Percentiles rank a stretch among this genome's conserved stretches.
These are phyloP conservation scores for Mucor indicus DNA, from an alignment of 371 early-diverging fungal genomes.

Conservation along the genomic window DNA sequence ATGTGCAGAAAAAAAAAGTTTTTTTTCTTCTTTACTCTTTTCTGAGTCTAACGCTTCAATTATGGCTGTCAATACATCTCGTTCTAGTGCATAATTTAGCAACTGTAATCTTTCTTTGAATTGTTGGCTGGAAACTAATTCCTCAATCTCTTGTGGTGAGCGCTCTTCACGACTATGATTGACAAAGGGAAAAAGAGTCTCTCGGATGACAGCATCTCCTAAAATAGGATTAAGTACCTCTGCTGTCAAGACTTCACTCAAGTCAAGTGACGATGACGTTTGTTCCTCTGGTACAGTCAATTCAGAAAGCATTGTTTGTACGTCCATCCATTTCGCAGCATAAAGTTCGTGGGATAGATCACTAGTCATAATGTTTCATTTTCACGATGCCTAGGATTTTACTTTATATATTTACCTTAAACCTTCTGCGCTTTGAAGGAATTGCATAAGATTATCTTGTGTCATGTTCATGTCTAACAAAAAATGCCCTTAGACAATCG, in stretches of 20 bases:
- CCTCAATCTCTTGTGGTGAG: conserved; percentile 54
- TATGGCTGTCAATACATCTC: conserved; percentile 64
- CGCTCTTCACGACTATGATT: conserved; percentile 48
- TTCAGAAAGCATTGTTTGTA: neutral
- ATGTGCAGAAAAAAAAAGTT: neutral
- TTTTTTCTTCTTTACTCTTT: conserved; percentile 4
- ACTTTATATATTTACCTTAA: conserved; percentile 38
- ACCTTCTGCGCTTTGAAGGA: conserved; percentile 45
- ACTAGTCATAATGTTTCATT: too few species aligned
- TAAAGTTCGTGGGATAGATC: neutral
- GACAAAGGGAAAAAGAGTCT: conserved; percentile 63
- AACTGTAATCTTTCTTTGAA: conserved; percentile 69
- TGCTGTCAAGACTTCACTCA: conserved; percentile 50
- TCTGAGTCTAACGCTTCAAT: conserved; percentile 51
- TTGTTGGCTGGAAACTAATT: conserved; percentile 63
- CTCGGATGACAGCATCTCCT: conserved; percentile 51
- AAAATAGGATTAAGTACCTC: conserved; percentile 55
- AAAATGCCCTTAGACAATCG: conserved; percentile 36
- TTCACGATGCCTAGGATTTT: too few species aligned
- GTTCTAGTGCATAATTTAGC: conserved; percentile 62
- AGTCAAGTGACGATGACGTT: conserved; percentile 8
- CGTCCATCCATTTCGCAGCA: conserved; percentile 9
- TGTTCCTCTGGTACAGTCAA: conserved; percentile 4
- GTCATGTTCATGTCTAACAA: conserved; percentile 27
- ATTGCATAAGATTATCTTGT: conserved; percentile 49